These are phyloP conservation scores for Cyclocybe aegerita DNA, from an alignment of 768 basidiomycete genomes.

Conservation along the genomic window DNA sequence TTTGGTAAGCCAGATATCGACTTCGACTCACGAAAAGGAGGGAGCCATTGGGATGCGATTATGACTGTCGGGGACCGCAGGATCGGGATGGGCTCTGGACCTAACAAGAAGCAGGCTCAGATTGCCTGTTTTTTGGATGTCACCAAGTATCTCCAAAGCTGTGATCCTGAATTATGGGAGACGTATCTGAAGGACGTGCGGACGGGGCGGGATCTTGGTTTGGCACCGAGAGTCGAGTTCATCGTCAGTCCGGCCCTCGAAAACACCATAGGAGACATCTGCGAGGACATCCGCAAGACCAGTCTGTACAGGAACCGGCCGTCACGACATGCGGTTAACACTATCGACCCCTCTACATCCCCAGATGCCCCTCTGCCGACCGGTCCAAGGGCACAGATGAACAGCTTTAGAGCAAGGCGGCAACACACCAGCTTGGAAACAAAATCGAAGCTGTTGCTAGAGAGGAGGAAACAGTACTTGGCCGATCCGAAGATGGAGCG, in stretches of 20 bases:
- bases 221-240: slow-evolving; percentile 71
- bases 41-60: slow-evolving; percentile 63
- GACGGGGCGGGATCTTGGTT: slow-evolving; percentile 65
- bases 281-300: slow-evolving; percentile 62
- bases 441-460: slow-evolving; percentile 60
- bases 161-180: slow-evolving; percentile 81
- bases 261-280: slow-evolving; percentile 70
- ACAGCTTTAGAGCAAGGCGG: background rate
- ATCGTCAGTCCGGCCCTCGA: slow-evolving; percentile 61
- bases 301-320: slow-evolving; percentile 68
- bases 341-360: background rate
- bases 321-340: slow-evolving; percentile 15
- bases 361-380: background rate
- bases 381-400: background rate
- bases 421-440: slow-evolving; percentile 18
- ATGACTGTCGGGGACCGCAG: slow-evolving; percentile 75
- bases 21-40: slow-evolving; percentile 30
- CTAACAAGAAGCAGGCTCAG: slow-evolving; percentile 70
- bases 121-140: slow-evolving; percentile 84
- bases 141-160: slow-evolving; percentile 79
- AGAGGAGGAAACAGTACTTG: slow-evolving; percentile 59
- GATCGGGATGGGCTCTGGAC: slow-evolving; percentile 77
- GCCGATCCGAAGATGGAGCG: slow-evolving; percentile 54
- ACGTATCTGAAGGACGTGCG: slow-evolving; percentile 61
- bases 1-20: slow-evolving; percentile 75